Conservation (phyloP, 768 basidiomycete species). For the Boletus edulis region DNA sequence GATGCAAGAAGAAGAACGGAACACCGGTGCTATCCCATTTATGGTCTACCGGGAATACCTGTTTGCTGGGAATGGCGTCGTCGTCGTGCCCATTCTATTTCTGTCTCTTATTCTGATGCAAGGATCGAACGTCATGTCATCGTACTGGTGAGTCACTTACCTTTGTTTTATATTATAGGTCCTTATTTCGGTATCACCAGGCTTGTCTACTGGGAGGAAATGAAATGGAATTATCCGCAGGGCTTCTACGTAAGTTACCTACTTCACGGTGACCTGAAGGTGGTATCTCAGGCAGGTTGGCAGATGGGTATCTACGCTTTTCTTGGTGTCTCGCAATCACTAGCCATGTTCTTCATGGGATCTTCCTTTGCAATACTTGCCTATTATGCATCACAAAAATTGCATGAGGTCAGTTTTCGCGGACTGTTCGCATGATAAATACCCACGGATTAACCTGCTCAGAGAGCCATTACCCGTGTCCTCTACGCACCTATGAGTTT, state of each 20-base stretch:
- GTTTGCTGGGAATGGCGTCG: conserved; percentile 61
- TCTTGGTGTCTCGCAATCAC: conserved; percentile 68
- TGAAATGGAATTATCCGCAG: conserved; percentile 54
- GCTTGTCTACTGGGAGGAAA: conserved; percentile 69
- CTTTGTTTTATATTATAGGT: neutral
- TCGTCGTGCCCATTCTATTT: conserved; percentile 66
- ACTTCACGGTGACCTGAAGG: conserved; percentile 27
- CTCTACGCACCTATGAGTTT: conserved; percentile 88
- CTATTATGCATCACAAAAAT: conserved; percentile 69
- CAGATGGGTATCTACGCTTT: conserved; percentile 82
- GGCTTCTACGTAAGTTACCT: conserved; percentile 65
- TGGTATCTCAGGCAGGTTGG: neutral
- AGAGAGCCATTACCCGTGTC: conserved; percentile 64
- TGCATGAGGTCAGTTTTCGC: conserved; percentile 52
- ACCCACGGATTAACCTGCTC: neutral
- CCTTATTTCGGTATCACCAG: conserved; percentile 29
- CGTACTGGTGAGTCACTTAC: conserved; percentile 59
- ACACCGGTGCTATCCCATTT: conserved; percentile 53
- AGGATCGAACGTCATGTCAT: conserved; percentile 64
- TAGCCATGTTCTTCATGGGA: conserved; percentile 69
- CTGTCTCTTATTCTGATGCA: conserved; percentile 65
- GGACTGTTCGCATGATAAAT: neutral
- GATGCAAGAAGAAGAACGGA: conserved; percentile 85
- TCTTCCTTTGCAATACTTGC: conserved; percentile 61
- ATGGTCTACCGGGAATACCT: conserved; percentile 51